phyloP scores from a whole-genome alignment of 805 yeast species.

The Jamesozyma jinghongensis region DNA sequence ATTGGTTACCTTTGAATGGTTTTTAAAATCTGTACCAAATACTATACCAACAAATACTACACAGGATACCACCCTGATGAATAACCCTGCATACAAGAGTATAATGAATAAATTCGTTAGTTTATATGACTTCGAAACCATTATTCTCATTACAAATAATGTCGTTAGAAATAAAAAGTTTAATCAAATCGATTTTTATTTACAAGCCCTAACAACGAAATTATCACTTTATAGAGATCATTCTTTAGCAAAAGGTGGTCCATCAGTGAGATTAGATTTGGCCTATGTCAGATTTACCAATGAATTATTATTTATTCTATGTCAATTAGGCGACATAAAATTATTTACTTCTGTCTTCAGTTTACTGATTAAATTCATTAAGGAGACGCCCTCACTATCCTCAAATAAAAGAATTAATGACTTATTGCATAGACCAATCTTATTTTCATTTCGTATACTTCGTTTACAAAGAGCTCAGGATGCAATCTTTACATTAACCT shows the following conservation, averaged over 20 bases:
- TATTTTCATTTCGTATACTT: constrained; percentile 6
- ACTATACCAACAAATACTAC: background rate
- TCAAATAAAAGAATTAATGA: background rate
- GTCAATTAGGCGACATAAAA: constrained; percentile 12
- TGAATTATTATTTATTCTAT: constrained; percentile 14
- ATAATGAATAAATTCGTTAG: constrained; percentile 12
- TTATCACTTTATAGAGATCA: constrained; percentile 6
- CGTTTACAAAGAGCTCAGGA: constrained; percentile 19
- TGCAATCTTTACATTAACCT: constrained; percentile 16
- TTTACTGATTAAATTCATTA: constrained; percentile 6
- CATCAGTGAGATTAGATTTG: background rate
- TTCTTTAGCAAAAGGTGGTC: background rate
- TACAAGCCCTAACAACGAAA: constrained; percentile 17
- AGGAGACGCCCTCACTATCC: background rate
- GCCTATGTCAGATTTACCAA: constrained; percentile 17
- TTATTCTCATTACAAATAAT: constrained; percentile 11
- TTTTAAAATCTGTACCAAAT: constrained; percentile 8
- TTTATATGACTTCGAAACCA: constrained; percentile 17
- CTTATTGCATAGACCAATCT: constrained; percentile 6
- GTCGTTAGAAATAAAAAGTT: constrained; percentile 13
- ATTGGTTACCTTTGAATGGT: constrained; percentile 22
- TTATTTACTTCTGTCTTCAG: constrained; percentile 17
- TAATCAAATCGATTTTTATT: constrained; percentile 13
- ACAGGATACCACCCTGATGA: no score
- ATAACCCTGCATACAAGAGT: no score